Percentiles rank a stretch among this genome's conserved stretches.
phyloP scores from a whole-genome alignment of 1,284 basidiomycete genomes.

The Marasmius tenuissimus region DNA sequence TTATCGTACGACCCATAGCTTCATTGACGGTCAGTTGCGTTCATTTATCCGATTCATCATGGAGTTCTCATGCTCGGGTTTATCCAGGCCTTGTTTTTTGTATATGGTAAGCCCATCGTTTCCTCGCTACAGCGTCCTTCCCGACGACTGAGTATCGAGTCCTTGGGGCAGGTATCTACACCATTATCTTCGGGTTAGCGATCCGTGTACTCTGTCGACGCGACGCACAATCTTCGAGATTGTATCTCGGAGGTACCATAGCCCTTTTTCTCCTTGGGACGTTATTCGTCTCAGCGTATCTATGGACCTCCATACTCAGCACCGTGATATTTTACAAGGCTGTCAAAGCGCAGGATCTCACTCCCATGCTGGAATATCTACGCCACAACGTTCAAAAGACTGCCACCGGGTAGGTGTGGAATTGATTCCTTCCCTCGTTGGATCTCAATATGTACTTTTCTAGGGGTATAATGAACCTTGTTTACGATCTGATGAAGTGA shows the following conservation, averaged over 20 bases:
- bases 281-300: background rate
- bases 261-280: background rate
- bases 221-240: background rate
- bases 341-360: background rate
- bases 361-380: background rate
- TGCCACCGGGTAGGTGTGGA: too few species aligned
- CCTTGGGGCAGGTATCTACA: background rate
- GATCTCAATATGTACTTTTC: too few species aligned
- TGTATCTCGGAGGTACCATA: background rate
- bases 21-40: too few species aligned
- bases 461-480: too few species aligned
- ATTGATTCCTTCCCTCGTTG: too few species aligned
- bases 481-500: background rate
- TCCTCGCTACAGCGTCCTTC: too few species aligned
- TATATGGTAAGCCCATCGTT: too few species aligned
- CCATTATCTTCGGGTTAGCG: background rate
- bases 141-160: background rate
- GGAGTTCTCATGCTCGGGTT: too few species aligned
- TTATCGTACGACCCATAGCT: too few species aligned
- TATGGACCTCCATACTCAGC: background rate
- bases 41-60: too few species aligned
- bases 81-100: too few species aligned
- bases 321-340: background rate
- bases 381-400: too few species aligned
- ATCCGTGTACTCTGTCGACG: background rate